Evolutionary conservation across 2,329 filamentous ascomycete species (phyloP), one percentile per base, ranked within the genome.

Genomic region (Epicoccum nigrum): DNA sequence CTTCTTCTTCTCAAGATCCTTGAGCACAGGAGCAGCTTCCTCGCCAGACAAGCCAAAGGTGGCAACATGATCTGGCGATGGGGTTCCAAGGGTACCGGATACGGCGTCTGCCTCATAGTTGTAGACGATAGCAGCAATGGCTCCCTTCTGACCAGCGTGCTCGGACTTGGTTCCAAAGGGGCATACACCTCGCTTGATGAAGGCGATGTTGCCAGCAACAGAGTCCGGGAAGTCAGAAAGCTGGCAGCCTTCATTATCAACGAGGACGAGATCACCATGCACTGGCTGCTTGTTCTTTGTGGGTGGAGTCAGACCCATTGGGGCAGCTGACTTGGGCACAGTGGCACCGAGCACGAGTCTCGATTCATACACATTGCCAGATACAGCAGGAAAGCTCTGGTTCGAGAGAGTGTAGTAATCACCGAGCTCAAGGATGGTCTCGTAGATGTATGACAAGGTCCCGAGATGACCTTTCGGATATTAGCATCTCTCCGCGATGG

Each of bases 161-260:
- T 81, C 81, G 0, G 87, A 87, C 76, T 95, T 94, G 54, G 80
- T 77, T 13, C 86, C 88, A 63, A 94, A 94, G 4, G 84, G 63
- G 65, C 90, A 94, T 1, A 77, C 79, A 48, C 90, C 90, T 48
- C 90, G 86, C 41, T 81, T 79, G 61, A 94, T 81, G 37, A 94
- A 79, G 4, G 87, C 89, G 54, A 95, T 87, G 54, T 84, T 84
- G 34, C 85, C 87, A 13, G 76, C 71, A 9, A 87, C 77, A 0
- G 77, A 73, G 4, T 78, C 67, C 1, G 88, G 83, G 64, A 84
- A 92, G 72, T 92, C 88, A 5, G 63, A 65, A 9, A 54, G 51
- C 45, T 69, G 56, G 50, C 73, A 70, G 20, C 69, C 66, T 43
- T 69, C 66, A 30, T 73, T 70, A 1, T 65, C 56, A 8, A 73